Conservation (phyloP, 768 basidiomycete genomes). For the Mycena latifolia region DNA sequence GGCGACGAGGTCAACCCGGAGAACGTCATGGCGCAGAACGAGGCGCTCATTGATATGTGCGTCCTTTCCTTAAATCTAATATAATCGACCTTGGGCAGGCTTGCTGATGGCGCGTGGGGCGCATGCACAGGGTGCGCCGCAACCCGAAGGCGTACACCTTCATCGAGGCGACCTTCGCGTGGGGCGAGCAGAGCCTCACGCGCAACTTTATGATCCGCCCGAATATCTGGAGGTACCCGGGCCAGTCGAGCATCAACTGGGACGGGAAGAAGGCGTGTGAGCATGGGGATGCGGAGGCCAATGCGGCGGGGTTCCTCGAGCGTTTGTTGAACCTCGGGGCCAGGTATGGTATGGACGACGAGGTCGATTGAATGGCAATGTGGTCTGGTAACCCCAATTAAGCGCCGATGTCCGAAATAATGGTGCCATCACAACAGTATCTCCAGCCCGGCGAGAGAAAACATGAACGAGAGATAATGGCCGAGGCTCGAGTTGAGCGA, state of each 20-base stretch:
- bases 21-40: constrained; percentile 26
- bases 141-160: constrained; percentile 25
- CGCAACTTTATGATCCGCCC: constrained; percentile 24
- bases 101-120: too few relatives aligned
- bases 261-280: constrained; percentile 18
- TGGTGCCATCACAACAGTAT: too few relatives aligned
- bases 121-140: constrained; percentile 14
- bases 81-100: too few relatives aligned
- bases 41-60: constrained; percentile 30
- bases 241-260: background rate
- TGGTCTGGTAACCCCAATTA: too few relatives aligned
- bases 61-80: background rate
- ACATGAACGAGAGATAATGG: too few relatives aligned
- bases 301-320: background rate
- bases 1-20: constrained; percentile 14
- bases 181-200: constrained; percentile 11
- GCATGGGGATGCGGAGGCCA: constrained; percentile 22
- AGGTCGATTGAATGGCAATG: too few relatives aligned
- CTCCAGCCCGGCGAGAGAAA: too few relatives aligned
- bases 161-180: constrained; percentile 26
- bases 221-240: constrained; percentile 10
- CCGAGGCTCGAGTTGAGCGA: too few relatives aligned
- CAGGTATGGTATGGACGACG: background rate
- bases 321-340: background rate
- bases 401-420: too few relatives aligned